Base-by-base conservation (phyloP, 1,284 basidiomycete genomes). In the Malassezia equina region DNA sequence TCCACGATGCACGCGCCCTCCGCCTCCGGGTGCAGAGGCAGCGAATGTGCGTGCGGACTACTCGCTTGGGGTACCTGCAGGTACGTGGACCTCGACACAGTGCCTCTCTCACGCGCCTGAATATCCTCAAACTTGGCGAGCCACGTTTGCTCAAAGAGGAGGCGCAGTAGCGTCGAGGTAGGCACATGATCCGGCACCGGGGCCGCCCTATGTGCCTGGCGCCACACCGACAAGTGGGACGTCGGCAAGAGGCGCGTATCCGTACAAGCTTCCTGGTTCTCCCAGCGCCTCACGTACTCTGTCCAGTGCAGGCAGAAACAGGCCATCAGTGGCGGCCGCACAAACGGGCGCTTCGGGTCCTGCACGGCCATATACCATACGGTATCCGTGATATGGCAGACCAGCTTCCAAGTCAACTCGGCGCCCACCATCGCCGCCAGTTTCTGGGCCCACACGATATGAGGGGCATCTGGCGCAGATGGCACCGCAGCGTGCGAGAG, bases 301-400 rank as follows among this genome's bases (percentile, higher is more conserved):
- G 32, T 31, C 7, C 29, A 23, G 2, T 47, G 44, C 25, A 27
- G 25, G 21, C 49, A 52, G n/a, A 42, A 52, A 8, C 43, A 29
- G 1, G 49, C 55, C 34, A 52, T 27, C 21, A 48, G 12, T 12
- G 8, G 12, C 7, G 55, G 55, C 2, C 55, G 43, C 27, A 36
- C 19, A 36, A 46, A 57, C 2, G 49, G 34, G n/a, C 55, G 49
- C n/a, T 21, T 19, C 3, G 27, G 19, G 29, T 57, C 55, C 47
- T 32, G 36, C 19, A 46, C 34, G 2, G 32, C 50, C 55, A 44
- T 57, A 39, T 57, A 57, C 55, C 55, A 57, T 2, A 52, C 19
- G 4, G 55, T 47, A 8, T 51, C 34, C 4, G 28, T 27, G 15
- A 57, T 41, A 25, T 57, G 55, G 3, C 11, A 12, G 6, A 28